phyloP scores from a whole-genome alignment of 2,329 filamentous ascomycete genomes.

The Orbilia ellipsospora region DNA sequence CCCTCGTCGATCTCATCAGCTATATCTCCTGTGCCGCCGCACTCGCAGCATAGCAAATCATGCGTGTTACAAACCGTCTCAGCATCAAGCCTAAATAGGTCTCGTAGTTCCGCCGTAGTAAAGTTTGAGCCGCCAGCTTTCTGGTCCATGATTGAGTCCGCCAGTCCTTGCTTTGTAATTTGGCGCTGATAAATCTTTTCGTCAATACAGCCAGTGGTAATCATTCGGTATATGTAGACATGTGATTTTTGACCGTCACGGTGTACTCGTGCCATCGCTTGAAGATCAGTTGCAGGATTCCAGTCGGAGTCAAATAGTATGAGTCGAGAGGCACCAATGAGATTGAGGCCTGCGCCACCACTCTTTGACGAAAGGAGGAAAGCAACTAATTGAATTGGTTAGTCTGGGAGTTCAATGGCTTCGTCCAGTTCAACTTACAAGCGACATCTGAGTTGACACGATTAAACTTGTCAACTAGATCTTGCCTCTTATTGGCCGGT shows the following conservation, averaged over 20 bases:
- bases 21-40: slow-evolving; percentile 68
- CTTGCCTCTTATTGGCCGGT: slow-evolving; percentile 72
- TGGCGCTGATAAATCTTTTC: slow-evolving; percentile 81
- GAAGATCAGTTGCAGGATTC: slow-evolving; percentile 78
- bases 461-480: slow-evolving; percentile 77
- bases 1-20: slow-evolving; percentile 59
- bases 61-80: slow-evolving; percentile 74
- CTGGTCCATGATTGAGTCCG: slow-evolving; percentile 77
- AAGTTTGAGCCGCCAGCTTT: slow-evolving; percentile 72
- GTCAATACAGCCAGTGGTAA: slow-evolving; percentile 76
- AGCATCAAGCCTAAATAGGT: slow-evolving; percentile 75
- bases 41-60: slow-evolving; percentile 73
- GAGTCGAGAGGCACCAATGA: slow-evolving; percentile 76
- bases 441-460: slow-evolving; percentile 61
- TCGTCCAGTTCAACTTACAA: slow-evolving; percentile 40
- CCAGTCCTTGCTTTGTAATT: slow-evolving; percentile 75
- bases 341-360: slow-evolving; percentile 76
- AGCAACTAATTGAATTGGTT: slow-evolving; percentile 67
- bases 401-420: neutral
- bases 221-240: slow-evolving; percentile 75
- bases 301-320: slow-evolving; percentile 80
- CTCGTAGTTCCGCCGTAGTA: slow-evolving; percentile 73
- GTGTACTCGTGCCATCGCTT: slow-evolving; percentile 80
- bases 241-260: slow-evolving; percentile 76
- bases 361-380: slow-evolving; percentile 79